phyloP scores from a whole-genome alignment of 2,329 filamentous ascomycete genomes.

The Fusarium dimerum region DNA sequence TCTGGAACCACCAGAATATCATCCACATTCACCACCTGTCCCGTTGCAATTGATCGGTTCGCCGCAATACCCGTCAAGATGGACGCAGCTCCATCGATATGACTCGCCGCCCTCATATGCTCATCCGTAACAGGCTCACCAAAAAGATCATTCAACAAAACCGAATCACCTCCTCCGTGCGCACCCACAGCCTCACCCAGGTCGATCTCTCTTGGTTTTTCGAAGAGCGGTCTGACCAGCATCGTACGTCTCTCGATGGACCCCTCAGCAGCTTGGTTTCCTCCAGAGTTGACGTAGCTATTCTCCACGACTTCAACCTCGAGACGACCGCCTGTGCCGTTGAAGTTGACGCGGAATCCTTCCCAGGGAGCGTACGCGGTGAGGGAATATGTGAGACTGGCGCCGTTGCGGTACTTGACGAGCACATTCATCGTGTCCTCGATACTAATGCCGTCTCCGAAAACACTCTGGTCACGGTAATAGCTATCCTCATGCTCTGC shows the following conservation, averaged over 20 bases:
- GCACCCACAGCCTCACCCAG: constrained; percentile 54
- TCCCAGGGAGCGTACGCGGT: constrained; percentile 66
- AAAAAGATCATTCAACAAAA: constrained; percentile 59
- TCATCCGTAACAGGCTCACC: constrained; percentile 53
- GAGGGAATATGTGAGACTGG: constrained; percentile 59
- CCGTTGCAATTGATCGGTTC: constrained; percentile 58
- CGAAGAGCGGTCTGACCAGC: constrained; percentile 54
- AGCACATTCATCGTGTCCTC: constrained; percentile 65
- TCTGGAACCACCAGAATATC: constrained; percentile 42
- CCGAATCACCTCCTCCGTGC: constrained; percentile 61
- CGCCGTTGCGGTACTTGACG: constrained; percentile 57
- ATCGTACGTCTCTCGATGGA: constrained; percentile 52
- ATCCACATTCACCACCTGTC: constrained; percentile 56
- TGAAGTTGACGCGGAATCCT: constrained; percentile 59
- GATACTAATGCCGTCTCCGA: constrained; percentile 63
- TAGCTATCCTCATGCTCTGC: constrained; percentile 66
- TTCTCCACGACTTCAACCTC: constrained; percentile 65
- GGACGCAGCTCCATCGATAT: constrained; percentile 59
- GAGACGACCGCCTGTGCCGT: constrained; percentile 58
- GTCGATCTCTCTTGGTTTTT: constrained; percentile 56
- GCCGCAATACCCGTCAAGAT: constrained; percentile 62
- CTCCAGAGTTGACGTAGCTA: constrained; percentile 62
- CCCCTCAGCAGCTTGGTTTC: constrained; percentile 56
- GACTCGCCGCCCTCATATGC: constrained; percentile 55
- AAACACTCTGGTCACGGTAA: constrained; percentile 62